Percentiles rank a stretch among this genome's conserved stretches.
phyloP scores from a whole-genome alignment of 73 alveolate genomes.

The Stentor coeruleus region DNA sequence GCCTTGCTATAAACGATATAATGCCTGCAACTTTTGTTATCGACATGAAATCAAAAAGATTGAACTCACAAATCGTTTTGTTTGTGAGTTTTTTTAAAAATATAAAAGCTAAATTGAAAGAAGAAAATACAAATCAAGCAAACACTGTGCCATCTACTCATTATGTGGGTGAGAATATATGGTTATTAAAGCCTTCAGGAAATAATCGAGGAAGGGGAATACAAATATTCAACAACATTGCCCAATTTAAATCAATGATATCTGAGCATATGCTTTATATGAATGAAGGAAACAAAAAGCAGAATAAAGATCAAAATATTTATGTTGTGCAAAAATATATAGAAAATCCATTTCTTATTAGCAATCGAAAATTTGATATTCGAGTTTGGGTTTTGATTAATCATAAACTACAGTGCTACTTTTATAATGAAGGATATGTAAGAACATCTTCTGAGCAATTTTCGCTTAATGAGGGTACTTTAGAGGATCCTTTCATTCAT shows the following conservation, averaged over 20 bases:
- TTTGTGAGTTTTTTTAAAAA: slow-evolving; percentile 13
- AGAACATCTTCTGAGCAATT: slow-evolving; percentile 62
- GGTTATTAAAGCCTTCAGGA: slow-evolving; percentile 72
- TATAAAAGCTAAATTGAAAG: neutral
- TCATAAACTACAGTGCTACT: slow-evolving; percentile 54
- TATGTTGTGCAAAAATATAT: slow-evolving; percentile 68
- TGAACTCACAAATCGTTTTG: slow-evolving; percentile 16
- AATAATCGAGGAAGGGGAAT: slow-evolving; percentile 78
- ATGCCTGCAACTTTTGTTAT: slow-evolving; percentile 39
- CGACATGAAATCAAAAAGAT: slow-evolving; percentile 21
- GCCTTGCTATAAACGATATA: slow-evolving; percentile 5
- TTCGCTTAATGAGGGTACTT: slow-evolving; percentile 31
- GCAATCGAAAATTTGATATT: slow-evolving; percentile 76
- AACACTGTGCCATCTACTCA: slow-evolving; percentile 34
- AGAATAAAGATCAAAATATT: slow-evolving; percentile 28
- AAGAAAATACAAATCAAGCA: slow-evolving; percentile 5
- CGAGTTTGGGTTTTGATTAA: slow-evolving; percentile 79
- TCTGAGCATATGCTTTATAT: slow-evolving; percentile 37
- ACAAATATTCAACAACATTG: slow-evolving; percentile 51
- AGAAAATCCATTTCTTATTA: slow-evolving; percentile 73
- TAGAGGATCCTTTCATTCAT: slow-evolving; percentile 66
- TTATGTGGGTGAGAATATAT: slow-evolving; percentile 58
- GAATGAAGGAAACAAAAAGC: slow-evolving; percentile 23
- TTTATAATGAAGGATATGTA: slow-evolving; percentile 75
- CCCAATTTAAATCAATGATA: slow-evolving; percentile 37